Percentiles rank a stretch among this genome's conserved stretches.
These are phyloP conservation scores for Paramecium tetraurelia DNA, from an alignment of 73 alveolate species.

Conservation along the genomic window DNA sequence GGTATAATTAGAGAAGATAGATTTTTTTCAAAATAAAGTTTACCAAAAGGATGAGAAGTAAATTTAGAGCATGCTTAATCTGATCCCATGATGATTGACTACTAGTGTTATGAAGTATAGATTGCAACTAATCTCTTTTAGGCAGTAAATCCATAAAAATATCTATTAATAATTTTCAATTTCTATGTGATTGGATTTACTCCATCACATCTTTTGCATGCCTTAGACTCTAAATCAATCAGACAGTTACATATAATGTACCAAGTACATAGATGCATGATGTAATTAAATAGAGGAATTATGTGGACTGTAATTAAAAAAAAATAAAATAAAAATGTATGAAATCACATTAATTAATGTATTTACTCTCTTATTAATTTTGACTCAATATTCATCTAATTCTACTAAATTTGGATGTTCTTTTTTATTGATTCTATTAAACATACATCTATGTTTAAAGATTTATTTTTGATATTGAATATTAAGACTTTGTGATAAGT, in stretches of 20 bases:
- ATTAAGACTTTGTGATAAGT: not conserved
- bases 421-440: not conserved
- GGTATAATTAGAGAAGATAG: too few species aligned
- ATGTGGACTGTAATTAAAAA: not conserved
- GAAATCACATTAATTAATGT: not conserved
- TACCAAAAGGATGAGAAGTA: too few species aligned
- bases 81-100: too few species aligned
- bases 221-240: not conserved
- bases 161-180: constrained; percentile 39
- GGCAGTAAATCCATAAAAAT: constrained; percentile 54
- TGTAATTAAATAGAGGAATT: not conserved
- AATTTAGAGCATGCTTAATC: too few species aligned
- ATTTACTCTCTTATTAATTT: not conserved
- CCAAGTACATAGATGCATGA: not conserved
- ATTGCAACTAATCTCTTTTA: constrained; percentile 8
- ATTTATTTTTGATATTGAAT: not conserved
- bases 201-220: constrained; percentile 76
- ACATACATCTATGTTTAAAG: not conserved
- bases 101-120: not conserved
- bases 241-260: too few species aligned
- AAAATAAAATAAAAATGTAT: not conserved
- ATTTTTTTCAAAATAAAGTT: too few species aligned
- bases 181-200: constrained; percentile 42
- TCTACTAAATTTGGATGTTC: not conserved
- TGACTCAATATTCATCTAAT: not conserved